Evolutionary conservation across 2,329 filamentous ascomycete species (phyloP).

Genomic region (Talaromyces sp.): DNA sequence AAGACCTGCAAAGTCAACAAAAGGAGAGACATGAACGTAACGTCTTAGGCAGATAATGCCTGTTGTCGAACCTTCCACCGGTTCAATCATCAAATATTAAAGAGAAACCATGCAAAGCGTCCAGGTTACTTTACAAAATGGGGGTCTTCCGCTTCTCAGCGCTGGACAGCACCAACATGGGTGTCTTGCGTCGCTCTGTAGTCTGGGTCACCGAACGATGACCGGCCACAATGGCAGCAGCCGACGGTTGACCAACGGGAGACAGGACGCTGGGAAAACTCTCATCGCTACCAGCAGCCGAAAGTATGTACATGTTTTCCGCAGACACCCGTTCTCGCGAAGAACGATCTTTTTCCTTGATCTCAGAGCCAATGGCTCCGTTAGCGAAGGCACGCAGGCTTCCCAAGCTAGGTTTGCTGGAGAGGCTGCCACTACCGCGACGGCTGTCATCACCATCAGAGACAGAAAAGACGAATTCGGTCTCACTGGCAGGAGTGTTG

Average conservation of each 20-base stretch:
- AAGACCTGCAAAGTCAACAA: not conserved
- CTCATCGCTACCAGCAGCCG: slow-evolving; percentile 61
- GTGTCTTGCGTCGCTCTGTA: slow-evolving; percentile 69
- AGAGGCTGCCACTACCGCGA: slow-evolving; percentile 75
- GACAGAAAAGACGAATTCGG: slow-evolving; percentile 64
- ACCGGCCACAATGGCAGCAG: slow-evolving; percentile 44
- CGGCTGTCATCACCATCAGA: slow-evolving; percentile 69
- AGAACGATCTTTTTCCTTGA: slow-evolving; percentile 64
- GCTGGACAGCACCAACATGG: slow-evolving; percentile 81
- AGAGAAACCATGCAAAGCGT: not conserved
- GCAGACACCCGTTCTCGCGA: slow-evolving; percentile 55
- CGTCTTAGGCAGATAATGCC: not conserved
- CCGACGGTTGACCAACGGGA: slow-evolving; percentile 32
- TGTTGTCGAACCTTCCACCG: slow-evolving; percentile 9
- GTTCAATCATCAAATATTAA: slow-evolving; percentile 7
- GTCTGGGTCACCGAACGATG: slow-evolving; percentile 56
- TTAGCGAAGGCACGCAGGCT: slow-evolving; percentile 75
- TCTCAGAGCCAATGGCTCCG: slow-evolving; percentile 83
- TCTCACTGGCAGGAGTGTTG: slow-evolving; percentile 87
- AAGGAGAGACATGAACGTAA: slow-evolving; percentile 17
- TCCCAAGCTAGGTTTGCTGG: slow-evolving; percentile 68
- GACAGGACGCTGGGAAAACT: slow-evolving; percentile 43
- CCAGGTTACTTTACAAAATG: slow-evolving; percentile 38
- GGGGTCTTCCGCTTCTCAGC: slow-evolving; percentile 85
- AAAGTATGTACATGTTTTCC: slow-evolving; percentile 49